Conservation (phyloP, 2,329 filamentous ascomycete genomes). For the Phialocephala sp. region DNA sequence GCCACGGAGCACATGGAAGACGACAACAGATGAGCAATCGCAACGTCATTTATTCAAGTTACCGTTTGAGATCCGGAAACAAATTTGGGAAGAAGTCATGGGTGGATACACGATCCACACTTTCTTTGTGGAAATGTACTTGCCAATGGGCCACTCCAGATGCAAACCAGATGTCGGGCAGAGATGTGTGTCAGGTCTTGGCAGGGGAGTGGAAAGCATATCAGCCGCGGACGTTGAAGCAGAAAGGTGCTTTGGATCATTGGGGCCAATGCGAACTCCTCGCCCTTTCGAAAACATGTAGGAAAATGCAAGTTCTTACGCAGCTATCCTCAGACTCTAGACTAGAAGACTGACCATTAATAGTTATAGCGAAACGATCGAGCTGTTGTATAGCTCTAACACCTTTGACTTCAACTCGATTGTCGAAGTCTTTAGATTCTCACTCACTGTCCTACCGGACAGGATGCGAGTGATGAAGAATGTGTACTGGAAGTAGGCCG, state of each 20-base stretch:
- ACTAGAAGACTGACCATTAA: slow-evolving; percentile 1
- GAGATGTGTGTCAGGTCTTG: background rate
- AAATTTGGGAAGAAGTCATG: slow-evolving; percentile 27
- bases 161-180: slow-evolving; percentile 15
- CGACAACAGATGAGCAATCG: slow-evolving; percentile 13
- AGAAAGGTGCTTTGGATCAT: slow-evolving; percentile 20
- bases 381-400: slow-evolving; percentile 25
- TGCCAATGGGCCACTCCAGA: slow-evolving; percentile 20
- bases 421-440: slow-evolving; percentile 23
- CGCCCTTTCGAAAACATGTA: slow-evolving; percentile 23
- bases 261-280: slow-evolving; percentile 22
- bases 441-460: slow-evolving; percentile 25
- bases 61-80: slow-evolving; percentile 23
- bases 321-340: background rate
- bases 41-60: slow-evolving; percentile 23
- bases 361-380: slow-evolving; percentile 31
- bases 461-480: slow-evolving; percentile 22
- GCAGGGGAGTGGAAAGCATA: background rate
- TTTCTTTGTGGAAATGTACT: slow-evolving; percentile 19
- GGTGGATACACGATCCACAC: slow-evolving; percentile 27
- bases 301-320: slow-evolving; percentile 27
- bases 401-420: slow-evolving; percentile 27
- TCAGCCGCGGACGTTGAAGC: slow-evolving; percentile 8
- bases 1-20: background rate
- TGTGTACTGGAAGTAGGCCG: slow-evolving; percentile 20